phyloP scores from a whole-genome alignment of 768 basidiomycete genomes.

The Lactarius sanguifluus region DNA sequence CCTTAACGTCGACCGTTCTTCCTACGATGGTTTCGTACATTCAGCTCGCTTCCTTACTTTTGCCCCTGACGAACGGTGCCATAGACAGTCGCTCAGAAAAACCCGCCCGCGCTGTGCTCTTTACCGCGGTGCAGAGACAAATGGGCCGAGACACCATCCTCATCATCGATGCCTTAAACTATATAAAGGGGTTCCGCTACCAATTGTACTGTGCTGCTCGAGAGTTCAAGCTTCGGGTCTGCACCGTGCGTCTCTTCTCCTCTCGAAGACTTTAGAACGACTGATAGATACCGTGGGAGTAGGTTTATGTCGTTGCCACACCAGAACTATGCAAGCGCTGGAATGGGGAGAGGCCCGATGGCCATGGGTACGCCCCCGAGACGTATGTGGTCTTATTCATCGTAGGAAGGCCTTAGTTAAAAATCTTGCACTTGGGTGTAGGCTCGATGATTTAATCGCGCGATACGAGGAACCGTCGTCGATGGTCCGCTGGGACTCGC shows the following conservation, averaged over 20 bases:
- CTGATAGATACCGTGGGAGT: slow-evolving; percentile 31
- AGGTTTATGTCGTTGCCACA: slow-evolving; percentile 77
- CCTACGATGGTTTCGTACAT: slow-evolving; percentile 66
- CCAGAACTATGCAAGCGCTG: slow-evolving; percentile 75
- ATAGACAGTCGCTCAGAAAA: slow-evolving; percentile 83
- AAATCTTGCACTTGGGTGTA: slow-evolving; percentile 35
- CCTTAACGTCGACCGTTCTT: slow-evolving; percentile 60
- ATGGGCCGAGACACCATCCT: slow-evolving; percentile 73
- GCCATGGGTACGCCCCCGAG: slow-evolving; percentile 55
- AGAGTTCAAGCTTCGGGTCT: slow-evolving; percentile 80
- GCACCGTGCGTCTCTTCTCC: slow-evolving; percentile 63
- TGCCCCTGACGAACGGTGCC: neutral
- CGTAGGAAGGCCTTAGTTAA: slow-evolving; percentile 18
- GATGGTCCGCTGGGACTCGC: slow-evolving; percentile 99
- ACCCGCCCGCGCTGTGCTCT: slow-evolving; percentile 78
- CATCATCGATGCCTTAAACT: slow-evolving; percentile 89
- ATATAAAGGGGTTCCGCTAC: slow-evolving; percentile 98
- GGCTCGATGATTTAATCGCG: slow-evolving; percentile 82
- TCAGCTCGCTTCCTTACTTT: neutral
- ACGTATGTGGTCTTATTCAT: slow-evolving; percentile 51
- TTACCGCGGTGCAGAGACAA: slow-evolving; percentile 77
- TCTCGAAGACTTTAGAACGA: neutral
- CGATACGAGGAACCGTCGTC: slow-evolving; percentile 96
- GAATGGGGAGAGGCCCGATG: slow-evolving; percentile 57
- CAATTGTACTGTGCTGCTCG: slow-evolving; percentile 96